phyloP scores from a whole-genome alignment of 768 basidiomycete species.

The Kwoniella dendrophila region DNA sequence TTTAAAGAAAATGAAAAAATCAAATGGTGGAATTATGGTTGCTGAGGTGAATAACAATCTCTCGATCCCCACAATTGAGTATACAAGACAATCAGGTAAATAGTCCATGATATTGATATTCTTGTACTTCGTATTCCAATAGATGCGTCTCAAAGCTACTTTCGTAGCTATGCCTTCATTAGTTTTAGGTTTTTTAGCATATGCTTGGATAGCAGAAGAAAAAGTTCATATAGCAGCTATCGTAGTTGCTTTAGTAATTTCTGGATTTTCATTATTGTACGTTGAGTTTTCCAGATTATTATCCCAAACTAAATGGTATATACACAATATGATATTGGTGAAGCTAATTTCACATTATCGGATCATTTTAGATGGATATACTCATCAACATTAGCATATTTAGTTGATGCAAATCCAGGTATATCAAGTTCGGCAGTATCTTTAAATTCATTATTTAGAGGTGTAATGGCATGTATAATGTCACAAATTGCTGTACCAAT shows the following conservation, averaged over 20 bases:
- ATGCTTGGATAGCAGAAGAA: conserved; percentile 73
- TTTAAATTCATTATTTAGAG: conserved; percentile 74
- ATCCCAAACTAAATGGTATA: not conserved
- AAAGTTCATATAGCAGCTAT: conserved; percentile 69
- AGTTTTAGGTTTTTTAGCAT: conserved; percentile 67
- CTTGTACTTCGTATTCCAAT: not conserved
- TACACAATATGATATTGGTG: not conserved
- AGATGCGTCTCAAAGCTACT: conserved; percentile 76
- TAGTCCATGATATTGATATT: too few relatives aligned
- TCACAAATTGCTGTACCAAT: conserved; percentile 75
- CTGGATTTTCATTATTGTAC: conserved; percentile 75
- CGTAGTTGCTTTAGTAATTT: conserved; percentile 70
- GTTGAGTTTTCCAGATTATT: conserved; percentile 41
- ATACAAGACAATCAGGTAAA: too few relatives aligned
- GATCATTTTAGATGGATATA: conserved; percentile 62
- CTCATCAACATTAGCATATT: conserved; percentile 73
- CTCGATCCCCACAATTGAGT: too few relatives aligned
- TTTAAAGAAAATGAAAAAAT: conserved; percentile 58
- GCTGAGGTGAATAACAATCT: conserved; percentile 65
- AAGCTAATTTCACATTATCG: conserved; percentile 7
- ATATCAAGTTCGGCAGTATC: conserved; percentile 73
- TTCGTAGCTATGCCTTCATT: conserved; percentile 63
- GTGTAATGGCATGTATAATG: conserved; percentile 67
- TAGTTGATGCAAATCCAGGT: conserved; percentile 83
- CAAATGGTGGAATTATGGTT: conserved; percentile 61